Evolutionary conservation across 306 rosid species (phyloP).

Genomic region (Lathyrus tuberosus): DNA sequence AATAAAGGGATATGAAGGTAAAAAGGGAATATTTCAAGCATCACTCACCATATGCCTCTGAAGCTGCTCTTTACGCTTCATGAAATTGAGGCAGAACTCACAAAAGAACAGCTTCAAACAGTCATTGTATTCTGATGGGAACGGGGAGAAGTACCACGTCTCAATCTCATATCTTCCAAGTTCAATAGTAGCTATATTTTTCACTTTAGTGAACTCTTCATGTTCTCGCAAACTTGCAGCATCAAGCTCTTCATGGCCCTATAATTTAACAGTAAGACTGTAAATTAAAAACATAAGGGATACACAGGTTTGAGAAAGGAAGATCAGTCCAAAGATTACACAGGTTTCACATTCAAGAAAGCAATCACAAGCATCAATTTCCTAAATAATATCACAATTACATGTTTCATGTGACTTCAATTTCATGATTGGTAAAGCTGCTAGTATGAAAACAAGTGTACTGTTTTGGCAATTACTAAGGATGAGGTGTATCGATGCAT

Average conservation of each 20-base stretch:
- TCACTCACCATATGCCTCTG: constrained; percentile 99
- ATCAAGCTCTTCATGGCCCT: constrained; percentile 99
- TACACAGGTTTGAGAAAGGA: constrained; percentile 8
- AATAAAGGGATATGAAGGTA: constrained; percentile 28
- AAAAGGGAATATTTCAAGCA: constrained; percentile 37
- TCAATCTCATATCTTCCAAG: constrained; percentile 99
- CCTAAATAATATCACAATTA: constrained; percentile 16
- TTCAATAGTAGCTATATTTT: constrained; percentile 96
- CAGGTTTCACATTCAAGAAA: constrained; percentile 10
- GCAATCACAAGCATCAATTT: constrained; percentile 23
- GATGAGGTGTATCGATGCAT: neutral
- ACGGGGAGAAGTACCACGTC: constrained; percentile 99
- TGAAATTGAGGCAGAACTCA: constrained; percentile 99
- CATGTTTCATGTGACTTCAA: constrained; percentile 29
- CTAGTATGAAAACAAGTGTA: neutral
- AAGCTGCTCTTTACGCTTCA: constrained; percentile 99
- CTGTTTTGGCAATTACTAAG: constrained; percentile 16
- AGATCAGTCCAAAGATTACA: constrained; percentile 4
- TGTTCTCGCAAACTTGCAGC: constrained; percentile 99
- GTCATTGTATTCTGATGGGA: constrained; percentile 97
- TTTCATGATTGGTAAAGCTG: constrained; percentile 3
- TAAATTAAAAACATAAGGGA: constrained; percentile 27
- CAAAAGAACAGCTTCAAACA: constrained; percentile 84
- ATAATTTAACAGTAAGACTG: constrained; percentile 29
- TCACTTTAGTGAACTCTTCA: constrained; percentile 97